Evolutionary conservation across 495 filamentous ascomycete species (phyloP).

Genomic region (Xylaria castorea): DNA sequence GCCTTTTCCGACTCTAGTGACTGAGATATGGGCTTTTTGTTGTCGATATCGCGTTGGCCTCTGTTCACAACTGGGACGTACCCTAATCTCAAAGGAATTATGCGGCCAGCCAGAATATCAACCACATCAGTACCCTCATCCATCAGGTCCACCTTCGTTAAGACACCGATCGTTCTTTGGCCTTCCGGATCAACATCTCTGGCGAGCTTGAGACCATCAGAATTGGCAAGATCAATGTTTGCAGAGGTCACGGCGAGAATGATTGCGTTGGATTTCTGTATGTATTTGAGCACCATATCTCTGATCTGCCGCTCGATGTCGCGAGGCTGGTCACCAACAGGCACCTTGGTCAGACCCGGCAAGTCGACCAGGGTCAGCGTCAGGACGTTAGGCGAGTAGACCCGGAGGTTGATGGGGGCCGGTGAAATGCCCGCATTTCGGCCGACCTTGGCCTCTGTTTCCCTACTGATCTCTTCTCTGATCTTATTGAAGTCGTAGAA

Average conservation of each 20-base stretch:
- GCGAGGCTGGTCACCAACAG: conserved; percentile 96
- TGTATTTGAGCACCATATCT: conserved; percentile 99
- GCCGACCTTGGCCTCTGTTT: conserved; percentile 96
- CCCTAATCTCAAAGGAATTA: conserved; percentile 93
- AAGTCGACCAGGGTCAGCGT: conserved; percentile 97
- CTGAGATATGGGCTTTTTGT: conserved; percentile 89
- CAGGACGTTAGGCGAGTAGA: conserved; percentile 97
- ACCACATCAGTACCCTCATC: conserved; percentile 99
- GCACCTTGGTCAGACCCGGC: conserved; percentile 96
- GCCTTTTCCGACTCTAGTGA: conserved; percentile 94
- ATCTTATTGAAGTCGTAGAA: conserved; percentile 99
- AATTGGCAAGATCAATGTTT: conserved; percentile 98
- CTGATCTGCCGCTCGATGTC: conserved; percentile 98
- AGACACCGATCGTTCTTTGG: conserved; percentile 96
- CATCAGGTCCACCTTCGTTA: conserved; percentile 99
- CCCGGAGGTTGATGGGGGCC: conserved; percentile 93
- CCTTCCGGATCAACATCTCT: conserved; percentile 98
- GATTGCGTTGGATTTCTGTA: conserved; percentile 97
- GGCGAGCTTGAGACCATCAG: conserved; percentile 95
- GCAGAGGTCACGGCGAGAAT: conserved; percentile 95
- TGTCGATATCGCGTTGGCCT: conserved; percentile 98
- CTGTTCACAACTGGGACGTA: conserved; percentile 99
- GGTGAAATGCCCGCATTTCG: conserved; percentile 96
- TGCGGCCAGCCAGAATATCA: conserved; percentile 97
- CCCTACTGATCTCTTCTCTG: conserved; percentile 94